A percentile compares a stretch with the other conserved stretches of the same genome.
Conservation (phyloP, 1,139 yeast species). For the Kodamaea suecica region DNA sequence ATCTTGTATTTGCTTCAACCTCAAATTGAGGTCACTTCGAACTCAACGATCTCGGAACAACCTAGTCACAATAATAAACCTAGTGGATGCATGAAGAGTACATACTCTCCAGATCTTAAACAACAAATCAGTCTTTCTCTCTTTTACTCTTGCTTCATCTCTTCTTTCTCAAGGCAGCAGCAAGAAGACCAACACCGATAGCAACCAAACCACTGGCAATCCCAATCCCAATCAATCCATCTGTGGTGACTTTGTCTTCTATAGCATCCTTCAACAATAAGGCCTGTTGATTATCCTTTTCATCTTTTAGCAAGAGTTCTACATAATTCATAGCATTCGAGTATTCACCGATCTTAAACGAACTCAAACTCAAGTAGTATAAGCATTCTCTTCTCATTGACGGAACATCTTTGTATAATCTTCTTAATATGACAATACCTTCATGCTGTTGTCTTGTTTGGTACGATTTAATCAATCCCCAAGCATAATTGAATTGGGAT, state of each 20-base stretch:
- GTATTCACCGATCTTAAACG: constrained; percentile 85
- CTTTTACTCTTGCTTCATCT: constrained; percentile 20
- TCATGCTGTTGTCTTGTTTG: constrained; percentile 62
- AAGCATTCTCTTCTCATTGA: constrained; percentile 84
- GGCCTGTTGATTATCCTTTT: constrained; percentile 84
- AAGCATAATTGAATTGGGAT: constrained; percentile 88
- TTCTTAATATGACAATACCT: constrained; percentile 75
- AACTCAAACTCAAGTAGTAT: constrained; percentile 84
- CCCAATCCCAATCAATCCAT: constrained; percentile 86
- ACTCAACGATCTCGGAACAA: too few species aligned
- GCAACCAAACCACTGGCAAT: constrained; percentile 84
- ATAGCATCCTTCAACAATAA: constrained; percentile 66
- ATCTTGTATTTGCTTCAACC: too few species aligned
- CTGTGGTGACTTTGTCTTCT: constrained; percentile 80
- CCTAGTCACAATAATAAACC: too few species aligned
- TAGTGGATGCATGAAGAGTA: too few species aligned
- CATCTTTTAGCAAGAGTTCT: constrained; percentile 70
- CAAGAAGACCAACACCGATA: constrained; percentile 66
- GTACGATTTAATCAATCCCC: constrained; percentile 85
- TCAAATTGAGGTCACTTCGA: too few species aligned
- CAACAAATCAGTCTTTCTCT: too few species aligned
- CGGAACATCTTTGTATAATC: constrained; percentile 74
- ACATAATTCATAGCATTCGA: constrained; percentile 82
- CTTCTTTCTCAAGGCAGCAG: constrained; percentile 50
- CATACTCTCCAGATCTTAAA: too few species aligned